Evolutionary conservation across 2,329 filamentous ascomycete genomes (phyloP).

Genomic region (Paecilomyces variotii): DNA sequence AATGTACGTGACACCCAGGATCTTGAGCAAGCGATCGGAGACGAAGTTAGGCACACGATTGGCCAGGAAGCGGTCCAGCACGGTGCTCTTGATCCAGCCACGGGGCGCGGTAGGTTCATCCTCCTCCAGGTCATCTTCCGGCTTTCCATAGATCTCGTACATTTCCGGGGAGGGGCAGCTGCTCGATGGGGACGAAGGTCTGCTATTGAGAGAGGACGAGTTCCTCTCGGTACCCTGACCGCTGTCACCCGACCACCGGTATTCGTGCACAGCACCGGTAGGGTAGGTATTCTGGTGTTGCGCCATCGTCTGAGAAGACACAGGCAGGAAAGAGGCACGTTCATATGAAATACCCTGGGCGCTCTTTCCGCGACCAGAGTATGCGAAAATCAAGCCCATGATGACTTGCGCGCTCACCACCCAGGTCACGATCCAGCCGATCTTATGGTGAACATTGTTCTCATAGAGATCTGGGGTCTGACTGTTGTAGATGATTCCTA

Average conservation of each 20-base stretch:
- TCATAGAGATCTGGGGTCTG: slow-evolving; percentile 79
- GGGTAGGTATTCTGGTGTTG: slow-evolving; percentile 43
- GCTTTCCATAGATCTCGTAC: slow-evolving; percentile 43
- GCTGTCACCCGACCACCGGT: slow-evolving; percentile 62
- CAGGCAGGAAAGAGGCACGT: slow-evolving; percentile 53
- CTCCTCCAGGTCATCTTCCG: slow-evolving; percentile 38
- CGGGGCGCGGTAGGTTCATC: slow-evolving; percentile 26
- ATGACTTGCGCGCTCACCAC: slow-evolving; percentile 62
- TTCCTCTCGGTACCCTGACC: slow-evolving; percentile 66
- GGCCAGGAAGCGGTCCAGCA: slow-evolving; percentile 46
- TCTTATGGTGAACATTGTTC: slow-evolving; percentile 78
- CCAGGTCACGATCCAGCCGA: slow-evolving; percentile 77
- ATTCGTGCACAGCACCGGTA: slow-evolving; percentile 28
- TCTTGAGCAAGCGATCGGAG: slow-evolving; percentile 49
- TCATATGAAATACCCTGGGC: slow-evolving; percentile 35
- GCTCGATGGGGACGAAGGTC: slow-evolving; percentile 54
- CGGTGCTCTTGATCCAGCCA: slow-evolving; percentile 39
- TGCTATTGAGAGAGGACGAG: slow-evolving; percentile 59
- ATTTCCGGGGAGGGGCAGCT: slow-evolving; percentile 40
- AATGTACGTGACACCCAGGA: slow-evolving; percentile 55
- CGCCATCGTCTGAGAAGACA: slow-evolving; percentile 49
- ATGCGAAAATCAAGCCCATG: slow-evolving; percentile 57
- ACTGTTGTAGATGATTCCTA: slow-evolving; percentile 66
- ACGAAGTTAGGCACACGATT: slow-evolving; percentile 48
- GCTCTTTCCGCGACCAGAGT: slow-evolving; percentile 43